Conservation (phyloP, 2,329 filamentous ascomycete genomes). For the Trichoderma polysporum region DNA sequence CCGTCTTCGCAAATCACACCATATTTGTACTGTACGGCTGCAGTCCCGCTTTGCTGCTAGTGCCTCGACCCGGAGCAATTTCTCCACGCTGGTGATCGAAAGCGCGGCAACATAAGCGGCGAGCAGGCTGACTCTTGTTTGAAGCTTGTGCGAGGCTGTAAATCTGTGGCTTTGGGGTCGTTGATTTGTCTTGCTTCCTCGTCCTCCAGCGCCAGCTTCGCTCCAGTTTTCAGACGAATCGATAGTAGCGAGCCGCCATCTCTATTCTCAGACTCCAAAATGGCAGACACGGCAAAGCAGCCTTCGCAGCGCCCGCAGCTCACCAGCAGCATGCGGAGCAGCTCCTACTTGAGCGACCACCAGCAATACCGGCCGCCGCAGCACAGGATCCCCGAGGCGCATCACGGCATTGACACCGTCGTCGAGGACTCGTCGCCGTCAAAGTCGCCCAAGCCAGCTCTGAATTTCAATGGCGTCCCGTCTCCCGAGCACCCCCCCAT, state of each 20-base stretch:
- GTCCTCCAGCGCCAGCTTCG: not conserved
- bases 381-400: slow-evolving; percentile 47
- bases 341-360: slow-evolving; percentile 62
- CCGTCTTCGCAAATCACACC: slow-evolving; percentile 3
- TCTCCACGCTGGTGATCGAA: not conserved
- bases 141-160: not conserved
- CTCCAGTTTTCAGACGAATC: too few relatives aligned
- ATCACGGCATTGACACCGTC: slow-evolving; percentile 64
- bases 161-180: not conserved
- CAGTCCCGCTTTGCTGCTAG: not conserved
- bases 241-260: not conserved
- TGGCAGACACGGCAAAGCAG: slow-evolving; percentile 28
- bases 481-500: slow-evolving; percentile 58
- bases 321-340: slow-evolving; percentile 54
- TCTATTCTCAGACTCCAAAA: not conserved
- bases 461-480: slow-evolving; percentile 60
- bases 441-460: slow-evolving; percentile 41
- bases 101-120: not conserved
- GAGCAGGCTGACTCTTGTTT: not conserved
- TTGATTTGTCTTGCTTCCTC: not conserved
- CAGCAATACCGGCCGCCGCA: slow-evolving; percentile 61
- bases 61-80: not conserved
- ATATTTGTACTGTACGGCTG: not conserved
- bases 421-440: slow-evolving; percentile 52
- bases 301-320: slow-evolving; percentile 48